Base-by-base conservation (phyloP, 2,329 filamentous ascomycete species). In the Plenodomus lindquistii region DNA sequence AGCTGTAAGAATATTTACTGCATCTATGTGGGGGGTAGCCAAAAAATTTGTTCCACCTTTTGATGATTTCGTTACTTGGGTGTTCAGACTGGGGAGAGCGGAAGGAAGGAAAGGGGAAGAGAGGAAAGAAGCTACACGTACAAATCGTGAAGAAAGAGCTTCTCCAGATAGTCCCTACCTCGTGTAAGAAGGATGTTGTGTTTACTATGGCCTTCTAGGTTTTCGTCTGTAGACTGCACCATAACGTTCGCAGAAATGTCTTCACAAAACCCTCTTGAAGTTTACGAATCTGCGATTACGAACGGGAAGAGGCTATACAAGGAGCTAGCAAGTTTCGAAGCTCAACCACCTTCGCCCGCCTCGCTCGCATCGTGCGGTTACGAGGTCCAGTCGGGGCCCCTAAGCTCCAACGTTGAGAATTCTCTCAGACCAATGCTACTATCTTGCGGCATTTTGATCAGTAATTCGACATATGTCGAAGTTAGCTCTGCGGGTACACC, bases 361-460 rank as follows among this genome's bases (percentile, higher is more conserved):
- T 44, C 41, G 21, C 41, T 37, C n/a, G 24, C 43, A 35, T 22
- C 20, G 34, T 43, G 45, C 39, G 39, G 35, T 35, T 48, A 48
- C 45, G 2, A 48, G 18, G 22, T 43, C 21, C 5, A 24, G 40
- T 42, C 39, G 24, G 19, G 45, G 34, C 38, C 21, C 6, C 39
- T 42, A 42, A 16, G 40, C 18, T 48, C 40, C 34, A 43, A 43
- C 29, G 20, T n/a, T 18, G 24, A 43, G 29, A 48, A 40, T 36
- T 24, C 35, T 24, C 22, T 48, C 40, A 37, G 40, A 35, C 8
- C 13, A 34, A 43, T 48, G 40, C 22, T 42, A 38, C 34, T 22
- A 37, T 43, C 40, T 38, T 42, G 34, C 40, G 40, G 40, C 35
- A 42, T 43, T 36, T 39, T 43, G 40, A 36, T 48, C 22, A 43